Percentiles rank a stretch among this genome's conserved stretches.
These are phyloP conservation scores for Kodamaea anthophila DNA, from an alignment of 1,139 yeast genomes.

Conservation along the genomic window DNA sequence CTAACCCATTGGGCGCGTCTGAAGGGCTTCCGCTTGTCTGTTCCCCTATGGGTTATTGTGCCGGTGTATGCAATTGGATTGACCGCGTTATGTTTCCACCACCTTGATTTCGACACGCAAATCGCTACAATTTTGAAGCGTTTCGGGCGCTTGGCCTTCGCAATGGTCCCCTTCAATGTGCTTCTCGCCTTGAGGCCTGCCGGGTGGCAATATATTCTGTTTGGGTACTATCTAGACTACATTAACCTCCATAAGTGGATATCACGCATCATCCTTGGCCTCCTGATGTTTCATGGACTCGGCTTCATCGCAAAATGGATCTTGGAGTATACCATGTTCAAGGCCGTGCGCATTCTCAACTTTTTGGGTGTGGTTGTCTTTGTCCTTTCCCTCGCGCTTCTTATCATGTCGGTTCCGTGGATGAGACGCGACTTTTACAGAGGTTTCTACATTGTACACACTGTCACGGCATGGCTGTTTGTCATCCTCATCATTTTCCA, in stretches of 20 bases:
- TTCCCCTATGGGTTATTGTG: slow-evolving; percentile 26
- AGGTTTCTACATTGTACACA: slow-evolving; percentile 31
- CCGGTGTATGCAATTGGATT: slow-evolving; percentile 28
- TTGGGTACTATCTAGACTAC: slow-evolving; percentile 44
- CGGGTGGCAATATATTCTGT: slow-evolving; percentile 2
- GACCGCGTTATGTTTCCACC: slow-evolving; percentile 15
- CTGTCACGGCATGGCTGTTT: slow-evolving; percentile 25
- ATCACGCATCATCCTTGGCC: slow-evolving; percentile 54
- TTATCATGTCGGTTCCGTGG: slow-evolving; percentile 46
- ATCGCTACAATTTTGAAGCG: slow-evolving; percentile 28
- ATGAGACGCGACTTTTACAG: slow-evolving; percentile 22
- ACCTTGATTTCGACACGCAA: slow-evolving; percentile 18
- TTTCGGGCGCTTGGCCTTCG: slow-evolving; percentile 57
- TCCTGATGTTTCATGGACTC: slow-evolving; percentile 50
- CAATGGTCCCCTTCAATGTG: slow-evolving; percentile 59
- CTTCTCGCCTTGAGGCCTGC: slow-evolving; percentile 45
- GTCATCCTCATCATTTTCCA: slow-evolving; percentile 30
- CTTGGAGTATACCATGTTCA: slow-evolving; percentile 26
- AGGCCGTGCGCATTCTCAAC: slow-evolving; percentile 44
- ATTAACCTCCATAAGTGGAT: slow-evolving; percentile 75
- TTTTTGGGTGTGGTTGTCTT: slow-evolving; percentile 57
- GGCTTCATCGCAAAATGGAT: slow-evolving; percentile 50
- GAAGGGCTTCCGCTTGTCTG: slow-evolving; percentile 10
- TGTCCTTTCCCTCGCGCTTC: slow-evolving; percentile 35
- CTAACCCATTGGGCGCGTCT: slow-evolving; percentile 21